phyloP scores from a whole-genome alignment of 495 filamentous ascomycete species.

The Alectoria sarmentosa region DNA sequence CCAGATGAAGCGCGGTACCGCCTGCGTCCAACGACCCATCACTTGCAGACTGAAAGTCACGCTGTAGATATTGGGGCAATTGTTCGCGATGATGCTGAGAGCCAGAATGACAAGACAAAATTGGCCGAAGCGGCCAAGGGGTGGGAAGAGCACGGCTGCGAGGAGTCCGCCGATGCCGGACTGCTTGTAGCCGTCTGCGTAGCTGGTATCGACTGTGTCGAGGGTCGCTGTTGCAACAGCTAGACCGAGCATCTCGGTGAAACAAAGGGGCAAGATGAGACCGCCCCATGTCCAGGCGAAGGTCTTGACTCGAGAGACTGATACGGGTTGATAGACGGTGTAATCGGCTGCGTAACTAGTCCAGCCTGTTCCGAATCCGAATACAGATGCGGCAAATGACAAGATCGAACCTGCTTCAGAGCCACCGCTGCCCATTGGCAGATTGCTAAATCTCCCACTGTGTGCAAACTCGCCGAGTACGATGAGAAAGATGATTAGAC shows the following conservation, averaged over 20 bases:
- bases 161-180: conserved; percentile 68
- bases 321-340: conserved; percentile 70
- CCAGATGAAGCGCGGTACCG: conserved; percentile 74
- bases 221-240: conserved; percentile 60
- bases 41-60: conserved; percentile 70
- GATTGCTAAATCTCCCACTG: conserved; percentile 62
- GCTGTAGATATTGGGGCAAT: conserved; percentile 87
- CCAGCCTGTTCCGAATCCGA: conserved; percentile 77
- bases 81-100: conserved; percentile 74
- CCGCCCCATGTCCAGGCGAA: conserved; percentile 67
- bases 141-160: conserved; percentile 55
- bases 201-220: conserved; percentile 45
- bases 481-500: conserved; percentile 70
- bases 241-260: conserved; percentile 73
- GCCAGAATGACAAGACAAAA: conserved; percentile 79
- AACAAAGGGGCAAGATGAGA: conserved; percentile 63
- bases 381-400: conserved; percentile 67
- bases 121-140: conserved; percentile 67
- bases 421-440: conserved; percentile 56
- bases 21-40: conserved; percentile 54
- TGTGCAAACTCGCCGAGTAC: conserved; percentile 67
- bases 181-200: conserved; percentile 50
- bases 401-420: conserved; percentile 59
- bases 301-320: conserved; percentile 49
- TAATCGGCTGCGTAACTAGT: conserved; percentile 75